A percentile compares a stretch with the other conserved stretches of the same genome.
Evolutionary conservation across 1,139 yeast genomes (phyloP).

Genomic region (Chernovozyma sophiae-reginae): DNA sequence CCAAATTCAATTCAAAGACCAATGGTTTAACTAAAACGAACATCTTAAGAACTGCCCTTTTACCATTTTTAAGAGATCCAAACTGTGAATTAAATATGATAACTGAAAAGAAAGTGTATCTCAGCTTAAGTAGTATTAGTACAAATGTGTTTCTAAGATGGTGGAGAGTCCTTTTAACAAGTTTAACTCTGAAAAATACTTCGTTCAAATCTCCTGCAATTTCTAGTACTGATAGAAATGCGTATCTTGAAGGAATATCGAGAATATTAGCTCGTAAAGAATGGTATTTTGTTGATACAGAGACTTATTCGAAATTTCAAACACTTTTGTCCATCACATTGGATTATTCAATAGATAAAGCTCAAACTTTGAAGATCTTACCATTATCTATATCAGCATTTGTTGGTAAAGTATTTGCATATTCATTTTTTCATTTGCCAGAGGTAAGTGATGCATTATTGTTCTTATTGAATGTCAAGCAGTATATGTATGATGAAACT

Average conservation of each 20-base stretch:
- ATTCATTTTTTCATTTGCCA: slow-evolving; percentile 56
- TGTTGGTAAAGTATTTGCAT: slow-evolving; percentile 76
- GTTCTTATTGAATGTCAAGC: slow-evolving; percentile 56
- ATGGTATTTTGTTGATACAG: slow-evolving; percentile 42
- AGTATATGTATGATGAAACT: slow-evolving; percentile 23
- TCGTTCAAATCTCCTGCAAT: slow-evolving; percentile 6
- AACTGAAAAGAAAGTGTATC: slow-evolving; percentile 21
- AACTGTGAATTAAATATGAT: slow-evolving; percentile 21
- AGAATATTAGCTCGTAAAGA: slow-evolving; percentile 61
- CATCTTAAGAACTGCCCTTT: slow-evolving; percentile 57
- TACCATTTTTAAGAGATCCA: slow-evolving; percentile 56
- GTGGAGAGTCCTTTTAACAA: slow-evolving; percentile 60
- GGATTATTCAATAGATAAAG: slow-evolving; percentile 48
- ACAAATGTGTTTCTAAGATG: slow-evolving; percentile 49
- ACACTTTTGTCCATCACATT: slow-evolving; percentile 49
- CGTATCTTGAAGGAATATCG: slow-evolving; percentile 71
- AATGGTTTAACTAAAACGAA: slow-evolving; percentile 59
- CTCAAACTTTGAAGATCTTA: slow-evolving; percentile 49
- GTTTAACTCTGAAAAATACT: slow-evolving; percentile 24
- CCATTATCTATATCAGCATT: slow-evolving; percentile 66
- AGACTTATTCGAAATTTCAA: slow-evolving; percentile 22
- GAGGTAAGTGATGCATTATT: slow-evolving; percentile 61
- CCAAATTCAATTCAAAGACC: slow-evolving; percentile 48
- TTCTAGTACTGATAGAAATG: slow-evolving; percentile 52
- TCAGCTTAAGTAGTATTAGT: slow-evolving; percentile 32